Percentiles rank a stretch among this genome's conserved stretches.
Evolutionary conservation across 108 stramenopile species (phyloP).

Genomic region (Skeletonema menzelii): DNA sequence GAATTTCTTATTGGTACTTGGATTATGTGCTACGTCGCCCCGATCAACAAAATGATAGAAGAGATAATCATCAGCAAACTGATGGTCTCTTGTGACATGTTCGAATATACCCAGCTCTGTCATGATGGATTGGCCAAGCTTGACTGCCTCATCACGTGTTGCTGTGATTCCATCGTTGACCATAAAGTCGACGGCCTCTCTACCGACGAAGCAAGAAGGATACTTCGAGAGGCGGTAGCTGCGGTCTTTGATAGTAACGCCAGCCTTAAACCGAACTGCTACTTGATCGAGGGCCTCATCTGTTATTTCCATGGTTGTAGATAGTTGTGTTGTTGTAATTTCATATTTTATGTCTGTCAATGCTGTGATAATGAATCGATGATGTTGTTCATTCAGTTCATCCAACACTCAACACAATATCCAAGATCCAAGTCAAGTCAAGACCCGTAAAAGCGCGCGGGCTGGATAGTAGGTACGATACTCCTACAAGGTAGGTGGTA

Average conservation of each 20-base stretch:
- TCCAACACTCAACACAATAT: no score
- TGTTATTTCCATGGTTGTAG: background rate
- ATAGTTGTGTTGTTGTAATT: no score
- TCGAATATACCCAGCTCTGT: slow-evolving; percentile 44
- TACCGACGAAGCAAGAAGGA: slow-evolving; percentile 49
- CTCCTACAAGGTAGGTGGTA: no score
- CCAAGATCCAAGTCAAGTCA: no score
- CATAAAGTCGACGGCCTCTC: slow-evolving; percentile 55
- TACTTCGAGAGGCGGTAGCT: slow-evolving; percentile 40
- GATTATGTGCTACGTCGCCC: slow-evolving; percentile 44
- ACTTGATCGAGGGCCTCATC: slow-evolving; percentile 12
- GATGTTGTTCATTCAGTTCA: no score
- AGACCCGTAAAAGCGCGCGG: no score
- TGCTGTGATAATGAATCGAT: no score
- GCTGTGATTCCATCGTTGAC: slow-evolving; percentile 28
- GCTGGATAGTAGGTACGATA: no score
- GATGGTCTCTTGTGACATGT: slow-evolving; percentile 53
- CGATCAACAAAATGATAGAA: slow-evolving; percentile 67
- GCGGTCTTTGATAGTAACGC: slow-evolving; percentile 25
- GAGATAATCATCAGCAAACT: slow-evolving; percentile 48
- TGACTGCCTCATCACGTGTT: slow-evolving; percentile 52
- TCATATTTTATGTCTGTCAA: no score
- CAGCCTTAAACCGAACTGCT: slow-evolving; percentile 17
- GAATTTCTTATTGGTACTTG: slow-evolving; percentile 39
- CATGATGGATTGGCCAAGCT: slow-evolving; percentile 41